phyloP scores from a whole-genome alignment of 2,329 filamentous ascomycete species.

The Fusarium hostae region DNA sequence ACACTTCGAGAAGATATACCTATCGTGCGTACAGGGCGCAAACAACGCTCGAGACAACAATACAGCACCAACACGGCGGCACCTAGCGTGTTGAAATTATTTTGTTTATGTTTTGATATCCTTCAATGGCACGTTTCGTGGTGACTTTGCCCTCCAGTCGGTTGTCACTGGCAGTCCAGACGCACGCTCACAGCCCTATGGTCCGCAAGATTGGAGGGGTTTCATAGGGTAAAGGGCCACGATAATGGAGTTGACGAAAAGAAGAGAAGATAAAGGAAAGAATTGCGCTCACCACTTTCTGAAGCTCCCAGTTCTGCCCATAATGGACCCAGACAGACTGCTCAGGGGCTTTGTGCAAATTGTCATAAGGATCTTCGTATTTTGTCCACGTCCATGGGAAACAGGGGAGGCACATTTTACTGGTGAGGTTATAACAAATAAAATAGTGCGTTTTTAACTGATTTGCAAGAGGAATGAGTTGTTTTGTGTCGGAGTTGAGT shows the following conservation, averaged over 20 bases:
- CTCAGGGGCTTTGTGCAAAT: slow-evolving; percentile 50
- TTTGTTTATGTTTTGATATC: neutral
- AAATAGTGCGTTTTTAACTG: accelerated
- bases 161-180: slow-evolving; percentile 14
- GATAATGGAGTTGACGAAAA: neutral
- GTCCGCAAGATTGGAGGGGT: neutral
- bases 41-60: neutral
- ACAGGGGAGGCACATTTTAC: slow-evolving; percentile 64
- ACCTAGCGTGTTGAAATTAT: neutral
- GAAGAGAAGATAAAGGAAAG: neutral
- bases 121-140: neutral
- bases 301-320: slow-evolving; percentile 52
- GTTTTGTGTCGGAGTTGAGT: slow-evolving; percentile 2
- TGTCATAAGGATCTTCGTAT: slow-evolving; percentile 54
- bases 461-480: neutral
- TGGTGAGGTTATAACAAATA: accelerated
- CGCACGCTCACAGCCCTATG: neutral
- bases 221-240: neutral
- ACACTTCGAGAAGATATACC: neutral
- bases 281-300: slow-evolving; percentile 51
- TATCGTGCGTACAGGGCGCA: neutral
- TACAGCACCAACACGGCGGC: neutral
- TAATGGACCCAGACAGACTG: slow-evolving; percentile 57
- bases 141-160: neutral
- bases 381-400: slow-evolving; percentile 63